Evolutionary conservation across 345 rosid species (phyloP).

Genomic region (Syzygium grande): DNA sequence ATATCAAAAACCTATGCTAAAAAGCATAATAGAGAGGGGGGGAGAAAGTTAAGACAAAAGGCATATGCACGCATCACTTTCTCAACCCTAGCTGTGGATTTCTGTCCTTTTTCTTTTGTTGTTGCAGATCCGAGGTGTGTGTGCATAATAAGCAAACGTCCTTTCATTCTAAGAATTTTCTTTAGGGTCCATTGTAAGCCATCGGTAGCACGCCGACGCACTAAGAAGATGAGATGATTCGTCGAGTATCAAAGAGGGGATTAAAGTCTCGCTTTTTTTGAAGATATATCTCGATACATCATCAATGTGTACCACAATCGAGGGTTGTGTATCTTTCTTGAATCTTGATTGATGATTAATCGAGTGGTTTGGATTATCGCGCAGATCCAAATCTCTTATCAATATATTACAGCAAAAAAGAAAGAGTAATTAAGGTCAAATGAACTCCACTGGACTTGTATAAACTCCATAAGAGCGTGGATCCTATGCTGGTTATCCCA

Average conservation of each 20-base stretch:
- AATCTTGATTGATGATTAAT: neutral
- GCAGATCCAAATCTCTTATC: neutral
- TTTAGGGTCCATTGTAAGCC: neutral
- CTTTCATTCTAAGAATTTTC: neutral
- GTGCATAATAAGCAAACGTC: neutral
- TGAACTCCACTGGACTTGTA: too few species aligned
- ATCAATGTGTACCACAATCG: neutral
- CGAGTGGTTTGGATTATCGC: neutral
- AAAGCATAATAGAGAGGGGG: neutral
- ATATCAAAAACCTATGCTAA: neutral
- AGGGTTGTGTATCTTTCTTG: neutral
- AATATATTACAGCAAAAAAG: too few species aligned
- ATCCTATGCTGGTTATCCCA: neutral
- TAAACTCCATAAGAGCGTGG: neutral
- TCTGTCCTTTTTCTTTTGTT: neutral
- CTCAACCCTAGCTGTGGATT: neutral
- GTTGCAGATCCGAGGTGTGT: neutral
- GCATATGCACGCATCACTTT: neutral
- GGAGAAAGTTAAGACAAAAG: neutral
- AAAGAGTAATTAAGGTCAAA: neutral
- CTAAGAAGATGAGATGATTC: neutral
- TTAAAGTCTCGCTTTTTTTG: neutral
- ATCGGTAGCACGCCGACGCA: neutral
- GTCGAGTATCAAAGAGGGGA: neutral
- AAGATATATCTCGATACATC: neutral